phyloP scores from a whole-genome alignment of 1,139 yeast species.

The Suhomyces taliae region DNA sequence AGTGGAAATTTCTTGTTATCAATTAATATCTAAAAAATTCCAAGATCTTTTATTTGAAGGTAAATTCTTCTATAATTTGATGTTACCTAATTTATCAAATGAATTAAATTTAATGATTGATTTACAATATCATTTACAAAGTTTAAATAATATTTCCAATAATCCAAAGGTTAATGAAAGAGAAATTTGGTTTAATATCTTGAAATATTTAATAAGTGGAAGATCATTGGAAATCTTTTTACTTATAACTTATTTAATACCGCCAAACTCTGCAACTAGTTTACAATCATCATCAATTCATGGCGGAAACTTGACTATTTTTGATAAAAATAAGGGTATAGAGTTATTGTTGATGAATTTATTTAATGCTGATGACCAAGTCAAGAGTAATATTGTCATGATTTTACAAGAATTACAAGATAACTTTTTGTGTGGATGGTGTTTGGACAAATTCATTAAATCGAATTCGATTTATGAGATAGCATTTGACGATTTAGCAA shows the following conservation, averaged over 20 bases:
- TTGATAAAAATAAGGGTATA: slow-evolving; percentile 49
- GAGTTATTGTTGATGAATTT: slow-evolving; percentile 44
- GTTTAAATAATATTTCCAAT: slow-evolving; percentile 24
- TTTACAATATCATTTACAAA: slow-evolving; percentile 45
- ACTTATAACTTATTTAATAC: slow-evolving; percentile 43
- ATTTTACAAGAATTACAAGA: slow-evolving; percentile 48
- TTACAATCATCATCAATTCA: slow-evolving; percentile 40
- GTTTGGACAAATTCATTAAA: slow-evolving; percentile 38
- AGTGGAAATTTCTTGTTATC: slow-evolving; percentile 46
- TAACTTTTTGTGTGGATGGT: slow-evolving; percentile 50
- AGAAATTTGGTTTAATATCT: slow-evolving; percentile 47
- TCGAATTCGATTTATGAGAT: slow-evolving; percentile 44
- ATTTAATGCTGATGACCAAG: slow-evolving; percentile 48
- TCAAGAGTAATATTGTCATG: slow-evolving; percentile 44
- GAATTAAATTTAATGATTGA: slow-evolving; percentile 48
- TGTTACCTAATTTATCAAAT: slow-evolving; percentile 40
- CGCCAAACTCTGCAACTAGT: slow-evolving; percentile 45
- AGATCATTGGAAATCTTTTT: slow-evolving; percentile 44
- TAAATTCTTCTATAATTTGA: slow-evolving; percentile 33
- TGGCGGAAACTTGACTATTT: slow-evolving; percentile 45
- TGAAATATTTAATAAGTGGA: slow-evolving; percentile 47
- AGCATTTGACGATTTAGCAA: slow-evolving; percentile 39
- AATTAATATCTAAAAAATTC: slow-evolving; percentile 39
- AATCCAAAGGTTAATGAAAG: slow-evolving; percentile 29
- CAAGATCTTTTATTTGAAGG: slow-evolving; percentile 38